Evolutionary conservation across 2,329 filamentous ascomycete species (phyloP).

Genomic region (Fonsecaea pedrosoi): DNA sequence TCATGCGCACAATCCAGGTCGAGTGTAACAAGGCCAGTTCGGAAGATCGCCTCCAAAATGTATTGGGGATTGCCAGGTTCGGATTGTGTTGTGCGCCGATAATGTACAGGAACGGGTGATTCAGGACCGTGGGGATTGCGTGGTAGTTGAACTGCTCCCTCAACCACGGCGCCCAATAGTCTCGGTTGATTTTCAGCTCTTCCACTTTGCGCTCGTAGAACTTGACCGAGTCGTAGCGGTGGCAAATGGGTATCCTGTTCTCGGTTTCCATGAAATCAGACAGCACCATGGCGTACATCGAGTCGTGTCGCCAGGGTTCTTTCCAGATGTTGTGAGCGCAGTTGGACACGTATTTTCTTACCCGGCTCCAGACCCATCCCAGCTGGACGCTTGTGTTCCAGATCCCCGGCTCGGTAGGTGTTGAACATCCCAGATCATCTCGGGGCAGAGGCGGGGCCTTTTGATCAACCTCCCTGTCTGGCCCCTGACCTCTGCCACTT

Average conservation of each 20-base stretch:
- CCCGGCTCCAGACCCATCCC: conserved; percentile 18
- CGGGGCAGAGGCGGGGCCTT: conserved; percentile 1
- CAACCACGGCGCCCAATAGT: conserved; percentile 51
- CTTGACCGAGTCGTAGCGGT: conserved; percentile 37
- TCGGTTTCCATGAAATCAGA: conserved; percentile 40
- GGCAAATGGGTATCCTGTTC: conserved; percentile 37
- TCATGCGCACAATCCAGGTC: conserved; percentile 62
- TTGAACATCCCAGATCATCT: conserved; percentile 12
- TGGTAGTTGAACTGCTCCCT: conserved; percentile 45
- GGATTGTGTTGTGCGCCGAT: conserved; percentile 24
- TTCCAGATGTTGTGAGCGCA: conserved; percentile 22
- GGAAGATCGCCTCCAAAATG: conserved; percentile 61
- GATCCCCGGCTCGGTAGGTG: conserved; percentile 15
- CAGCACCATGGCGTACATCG: conserved; percentile 37
- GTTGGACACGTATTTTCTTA: conserved; percentile 21
- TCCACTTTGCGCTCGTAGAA: conserved; percentile 34
- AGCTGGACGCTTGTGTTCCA: conserved; percentile 19
- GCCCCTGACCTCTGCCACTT: not conserved
- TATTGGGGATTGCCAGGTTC: conserved; percentile 58
- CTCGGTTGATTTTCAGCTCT: conserved; percentile 43
- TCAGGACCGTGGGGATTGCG: conserved; percentile 43
- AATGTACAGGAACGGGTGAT: conserved; percentile 43
- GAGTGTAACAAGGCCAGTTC: conserved; percentile 60
- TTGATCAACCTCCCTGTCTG: not conserved
- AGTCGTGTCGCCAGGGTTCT: conserved; percentile 39